These are phyloP conservation scores for Dactylellina cionopaga DNA, from an alignment of 2,329 filamentous ascomycete species.

Conservation along the genomic window DNA sequence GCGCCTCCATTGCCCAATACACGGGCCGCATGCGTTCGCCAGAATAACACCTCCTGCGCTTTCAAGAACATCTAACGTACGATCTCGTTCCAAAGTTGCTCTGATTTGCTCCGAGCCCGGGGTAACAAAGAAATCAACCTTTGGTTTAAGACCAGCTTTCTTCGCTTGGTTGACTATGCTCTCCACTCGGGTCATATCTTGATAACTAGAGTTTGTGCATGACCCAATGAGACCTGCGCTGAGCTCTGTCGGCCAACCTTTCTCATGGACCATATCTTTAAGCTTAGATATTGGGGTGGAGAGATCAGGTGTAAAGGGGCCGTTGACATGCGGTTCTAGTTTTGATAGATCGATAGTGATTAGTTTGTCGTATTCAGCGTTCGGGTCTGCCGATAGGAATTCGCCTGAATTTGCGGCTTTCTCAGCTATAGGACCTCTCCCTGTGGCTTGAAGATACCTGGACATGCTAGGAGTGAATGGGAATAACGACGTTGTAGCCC, in stretches of 20 bases:
- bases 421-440: slow-evolving; percentile 75
- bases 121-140: slow-evolving; percentile 92
- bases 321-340: slow-evolving; percentile 95
- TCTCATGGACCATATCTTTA: slow-evolving; percentile 81
- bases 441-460: slow-evolving; percentile 86
- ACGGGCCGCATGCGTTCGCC: slow-evolving; percentile 93
- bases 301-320: slow-evolving; percentile 94
- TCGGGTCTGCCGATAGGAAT: slow-evolving; percentile 79
- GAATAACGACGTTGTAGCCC: slow-evolving; percentile 95
- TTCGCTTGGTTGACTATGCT: slow-evolving; percentile 90
- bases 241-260: slow-evolving; percentile 89
- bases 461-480: slow-evolving; percentile 86
- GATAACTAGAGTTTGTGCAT: slow-evolving; percentile 98
- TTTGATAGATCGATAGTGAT: slow-evolving; percentile 89
- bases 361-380: slow-evolving; percentile 87
- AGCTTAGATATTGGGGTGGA: slow-evolving; percentile 92
- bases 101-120: slow-evolving; percentile 97
- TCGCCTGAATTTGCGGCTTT: slow-evolving; percentile 70
- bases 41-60: slow-evolving; percentile 87
- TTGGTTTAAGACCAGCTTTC: slow-evolving; percentile 87
- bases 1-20: slow-evolving; percentile 94
- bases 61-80: slow-evolving; percentile 85
- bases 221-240: slow-evolving; percentile 95
- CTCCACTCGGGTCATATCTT: slow-evolving; percentile 97
- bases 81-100: slow-evolving; percentile 88